phyloP scores from a whole-genome alignment of 2,329 filamentous ascomycete species.

The Fusarium camptoceras region DNA sequence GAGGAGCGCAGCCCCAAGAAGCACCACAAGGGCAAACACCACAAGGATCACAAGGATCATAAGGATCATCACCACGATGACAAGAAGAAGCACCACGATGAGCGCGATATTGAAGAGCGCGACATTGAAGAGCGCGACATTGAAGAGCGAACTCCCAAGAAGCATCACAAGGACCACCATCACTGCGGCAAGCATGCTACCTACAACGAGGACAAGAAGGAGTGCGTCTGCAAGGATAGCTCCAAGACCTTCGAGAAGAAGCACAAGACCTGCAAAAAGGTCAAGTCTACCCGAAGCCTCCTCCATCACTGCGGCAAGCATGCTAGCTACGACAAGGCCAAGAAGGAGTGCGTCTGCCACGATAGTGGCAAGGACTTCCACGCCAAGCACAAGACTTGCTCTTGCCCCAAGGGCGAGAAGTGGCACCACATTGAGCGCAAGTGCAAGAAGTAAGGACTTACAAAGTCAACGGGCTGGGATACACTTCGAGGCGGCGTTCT shows the following conservation, averaged over 20 bases:
- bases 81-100: not conserved
- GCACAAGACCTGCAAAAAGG: not conserved
- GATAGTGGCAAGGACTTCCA: conserved; percentile 20
- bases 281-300: not conserved
- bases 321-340: conserved; percentile 12
- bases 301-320: conserved; percentile 25
- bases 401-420: conserved; percentile 31
- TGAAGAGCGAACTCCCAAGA: not conserved
- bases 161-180: not conserved
- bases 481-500: not conserved
- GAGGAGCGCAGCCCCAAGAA: not conserved
- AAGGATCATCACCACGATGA: not conserved
- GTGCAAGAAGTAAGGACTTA: conserved; percentile 4
- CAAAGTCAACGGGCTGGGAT: not conserved
- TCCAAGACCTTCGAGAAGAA: not conserved
- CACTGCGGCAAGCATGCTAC: conserved; percentile 1
- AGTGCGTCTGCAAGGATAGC: not conserved
- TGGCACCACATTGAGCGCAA: conserved; percentile 24
- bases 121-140: not conserved
- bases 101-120: not conserved
- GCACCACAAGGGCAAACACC: not conserved
- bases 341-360: conserved; percentile 17
- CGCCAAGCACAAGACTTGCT: conserved; percentile 22
- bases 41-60: not conserved
- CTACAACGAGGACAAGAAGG: not conserved